phyloP scores from a whole-genome alignment of 768 basidiomycete species.

The Auricularia cornea region DNA sequence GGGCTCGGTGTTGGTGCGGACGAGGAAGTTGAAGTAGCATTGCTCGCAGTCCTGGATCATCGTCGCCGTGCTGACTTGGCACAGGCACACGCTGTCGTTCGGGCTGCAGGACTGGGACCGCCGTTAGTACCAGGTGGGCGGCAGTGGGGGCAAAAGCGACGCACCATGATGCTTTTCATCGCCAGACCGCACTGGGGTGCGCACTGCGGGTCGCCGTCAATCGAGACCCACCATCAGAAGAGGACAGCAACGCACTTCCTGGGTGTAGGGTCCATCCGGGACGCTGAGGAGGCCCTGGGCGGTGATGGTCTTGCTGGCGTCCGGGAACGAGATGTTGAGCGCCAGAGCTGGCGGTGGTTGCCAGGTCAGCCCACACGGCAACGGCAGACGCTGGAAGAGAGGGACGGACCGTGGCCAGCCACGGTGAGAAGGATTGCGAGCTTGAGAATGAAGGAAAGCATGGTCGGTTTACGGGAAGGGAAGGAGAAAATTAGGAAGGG shows the following conservation, averaged over 20 bases:
- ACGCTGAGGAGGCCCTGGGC: constrained; percentile 40
- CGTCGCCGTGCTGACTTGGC: constrained; percentile 33
- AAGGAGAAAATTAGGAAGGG: constrained; percentile 13
- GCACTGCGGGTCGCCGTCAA: constrained; percentile 30
- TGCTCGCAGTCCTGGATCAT: constrained; percentile 49
- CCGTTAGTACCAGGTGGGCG: no score
- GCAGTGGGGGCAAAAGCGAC: background rate
- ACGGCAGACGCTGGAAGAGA: background rate
- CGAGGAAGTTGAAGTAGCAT: constrained; percentile 54
- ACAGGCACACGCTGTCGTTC: constrained; percentile 45
- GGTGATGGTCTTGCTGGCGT: constrained; percentile 25
- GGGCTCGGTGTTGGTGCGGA: constrained; percentile 38
- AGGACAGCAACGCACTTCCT: constrained; percentile 17
- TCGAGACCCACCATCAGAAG: background rate
- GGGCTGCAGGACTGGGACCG: constrained; percentile 36
- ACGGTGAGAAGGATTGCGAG: constrained; percentile 34
- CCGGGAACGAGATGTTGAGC: constrained; percentile 41
- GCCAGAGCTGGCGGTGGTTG: constrained; percentile 33
- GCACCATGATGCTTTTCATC: constrained; percentile 2
- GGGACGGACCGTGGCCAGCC: constrained; percentile 51
- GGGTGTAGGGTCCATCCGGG: constrained; percentile 21
- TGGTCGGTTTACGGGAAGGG: constrained; percentile 16
- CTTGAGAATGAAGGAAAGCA: constrained; percentile 15
- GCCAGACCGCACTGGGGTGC: constrained; percentile 22
- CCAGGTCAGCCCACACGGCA: background rate